Percentiles rank a stretch among this genome's conserved stretches.
These are phyloP conservation scores for Metschnikowia similis DNA, from an alignment of 805 yeast species.

Conservation along the genomic window DNA sequence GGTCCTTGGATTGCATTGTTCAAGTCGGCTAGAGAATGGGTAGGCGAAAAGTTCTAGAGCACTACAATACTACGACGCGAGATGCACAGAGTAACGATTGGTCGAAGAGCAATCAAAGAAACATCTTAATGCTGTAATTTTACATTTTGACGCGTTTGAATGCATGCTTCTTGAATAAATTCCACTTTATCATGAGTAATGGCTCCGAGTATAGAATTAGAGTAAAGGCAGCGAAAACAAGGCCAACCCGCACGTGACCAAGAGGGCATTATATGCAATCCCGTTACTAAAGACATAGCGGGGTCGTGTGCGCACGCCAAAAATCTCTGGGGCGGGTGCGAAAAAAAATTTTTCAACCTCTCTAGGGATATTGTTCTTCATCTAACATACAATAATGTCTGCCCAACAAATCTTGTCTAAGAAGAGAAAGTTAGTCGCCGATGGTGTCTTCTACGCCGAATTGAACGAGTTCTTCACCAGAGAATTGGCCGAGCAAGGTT, in stretches of 20 bases:
- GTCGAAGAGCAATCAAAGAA: too few species aligned
- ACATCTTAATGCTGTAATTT: too few species aligned
- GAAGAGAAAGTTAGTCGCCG: slow-evolving; percentile 99
- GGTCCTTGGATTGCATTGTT: slow-evolving; percentile 97
- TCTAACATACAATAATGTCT: slow-evolving; percentile 21
- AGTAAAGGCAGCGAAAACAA: background rate
- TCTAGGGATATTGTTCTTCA: background rate
- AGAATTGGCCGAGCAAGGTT: slow-evolving; percentile 99
- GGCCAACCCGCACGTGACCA: background rate
- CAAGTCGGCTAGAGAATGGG: slow-evolving; percentile 93
- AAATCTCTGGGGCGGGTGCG: slow-evolving; percentile 1
- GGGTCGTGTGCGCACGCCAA: slow-evolving; percentile 6
- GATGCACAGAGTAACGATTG: background rate
- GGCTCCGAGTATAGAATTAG: too few species aligned
- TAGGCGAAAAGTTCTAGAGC: slow-evolving; percentile 39
- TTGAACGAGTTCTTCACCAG: slow-evolving; percentile 99
- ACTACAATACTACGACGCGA: background rate
- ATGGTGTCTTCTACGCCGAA: slow-evolving; percentile 99
- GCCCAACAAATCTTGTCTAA: slow-evolving; percentile 63
- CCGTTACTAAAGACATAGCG: background rate
- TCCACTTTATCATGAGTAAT: background rate
- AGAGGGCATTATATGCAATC: background rate
- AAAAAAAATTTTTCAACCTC: slow-evolving; percentile 6
- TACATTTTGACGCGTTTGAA: too few species aligned
- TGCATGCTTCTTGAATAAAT: too few species aligned